Conservation (phyloP, 768 basidiomycete genomes). For the Chalciporus pseudorubinellus region DNA sequence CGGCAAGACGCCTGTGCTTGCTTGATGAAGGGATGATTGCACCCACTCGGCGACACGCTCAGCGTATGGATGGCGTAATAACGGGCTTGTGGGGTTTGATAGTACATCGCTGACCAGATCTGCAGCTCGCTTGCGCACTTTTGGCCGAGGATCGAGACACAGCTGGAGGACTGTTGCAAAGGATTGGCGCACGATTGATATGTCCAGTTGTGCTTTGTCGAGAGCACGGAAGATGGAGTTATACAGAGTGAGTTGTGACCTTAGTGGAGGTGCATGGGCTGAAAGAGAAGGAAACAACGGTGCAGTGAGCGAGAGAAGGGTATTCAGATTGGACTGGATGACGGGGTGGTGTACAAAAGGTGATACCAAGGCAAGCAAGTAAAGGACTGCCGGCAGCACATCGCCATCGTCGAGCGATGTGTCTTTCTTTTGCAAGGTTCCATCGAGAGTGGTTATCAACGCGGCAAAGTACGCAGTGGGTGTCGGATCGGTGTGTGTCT, state of each 20-base stretch:
- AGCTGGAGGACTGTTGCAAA: conserved; percentile 85
- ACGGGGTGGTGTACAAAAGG: conserved; percentile 70
- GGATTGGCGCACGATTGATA: conserved; percentile 66
- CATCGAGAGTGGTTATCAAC: conserved; percentile 79
- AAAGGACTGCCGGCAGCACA: conserved; percentile 33
- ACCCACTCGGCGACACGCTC: conserved; percentile 80
- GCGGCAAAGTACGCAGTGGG: conserved; percentile 96
- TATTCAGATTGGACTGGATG: conserved; percentile 70
- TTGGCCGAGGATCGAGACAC: conserved; percentile 84
- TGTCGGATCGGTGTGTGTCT: conserved; percentile 62
- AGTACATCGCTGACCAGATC: conserved; percentile 82
- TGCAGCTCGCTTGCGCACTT: conserved; percentile 88
- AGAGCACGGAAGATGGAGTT: conserved; percentile 66
- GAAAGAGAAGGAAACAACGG: conserved; percentile 72
- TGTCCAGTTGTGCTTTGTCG: conserved; percentile 69
- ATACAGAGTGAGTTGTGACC: conserved; percentile 83
- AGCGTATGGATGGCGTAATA: conserved; percentile 81
- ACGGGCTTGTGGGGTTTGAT: conserved; percentile 71
- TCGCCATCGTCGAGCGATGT: conserved; percentile 69
- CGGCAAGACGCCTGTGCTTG: conserved; percentile 56
- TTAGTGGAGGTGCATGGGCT: conserved; percentile 71
- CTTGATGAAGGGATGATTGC: conserved; percentile 61
- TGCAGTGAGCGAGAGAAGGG: conserved; percentile 69
- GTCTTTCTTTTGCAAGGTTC: conserved; percentile 63
- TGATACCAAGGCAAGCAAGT: conserved; percentile 34